A percentile compares a stretch with the other conserved stretches of the same genome.
phyloP scores from a whole-genome alignment of 2,329 filamentous ascomycete species.

The Colletotrichum sp. region DNA sequence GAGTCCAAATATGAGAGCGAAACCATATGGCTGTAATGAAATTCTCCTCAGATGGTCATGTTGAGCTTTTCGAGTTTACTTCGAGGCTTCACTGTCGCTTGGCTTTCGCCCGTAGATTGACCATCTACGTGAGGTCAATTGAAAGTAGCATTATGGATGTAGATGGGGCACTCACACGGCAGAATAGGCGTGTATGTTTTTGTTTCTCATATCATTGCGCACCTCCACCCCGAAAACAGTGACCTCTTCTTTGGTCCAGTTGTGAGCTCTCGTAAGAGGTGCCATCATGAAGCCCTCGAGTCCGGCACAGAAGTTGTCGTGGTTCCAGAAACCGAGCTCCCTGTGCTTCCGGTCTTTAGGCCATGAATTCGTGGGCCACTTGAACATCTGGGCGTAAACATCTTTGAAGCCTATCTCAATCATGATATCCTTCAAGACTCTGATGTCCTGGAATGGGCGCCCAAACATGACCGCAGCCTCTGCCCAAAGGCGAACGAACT shows the following conservation, averaged over 20 bases:
- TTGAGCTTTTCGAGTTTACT: background rate
- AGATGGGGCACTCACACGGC: constrained; percentile 33
- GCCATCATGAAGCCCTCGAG: constrained; percentile 39
- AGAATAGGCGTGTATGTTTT: constrained; percentile 31
- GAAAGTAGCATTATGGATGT: fast-evolving
- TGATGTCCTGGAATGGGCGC: constrained; percentile 29
- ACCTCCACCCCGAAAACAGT: constrained; percentile 25
- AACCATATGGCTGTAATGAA: background rate
- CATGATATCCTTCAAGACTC: constrained; percentile 40
- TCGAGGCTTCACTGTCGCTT: background rate
- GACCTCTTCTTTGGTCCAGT: constrained; percentile 36
- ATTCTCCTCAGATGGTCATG: background rate
- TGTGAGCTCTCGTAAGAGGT: constrained; percentile 39
- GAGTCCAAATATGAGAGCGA: background rate
- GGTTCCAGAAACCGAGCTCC: constrained; percentile 46
- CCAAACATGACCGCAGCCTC: constrained; percentile 32
- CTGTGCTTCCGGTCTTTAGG: constrained; percentile 54
- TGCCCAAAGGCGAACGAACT: constrained; percentile 33
- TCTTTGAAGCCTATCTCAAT: constrained; percentile 58
- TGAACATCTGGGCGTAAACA: constrained; percentile 50
- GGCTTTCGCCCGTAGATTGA: constrained; percentile 2
- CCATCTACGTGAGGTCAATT: background rate
- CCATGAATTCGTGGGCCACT: constrained; percentile 58
- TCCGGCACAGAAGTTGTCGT: constrained; percentile 32
- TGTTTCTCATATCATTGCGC: constrained; percentile 26